Evolutionary conservation across 2,329 filamentous ascomycete genomes (phyloP), one percentile per base, ranked within the genome.

Genomic region (Colletotrichum camelliae): DNA sequence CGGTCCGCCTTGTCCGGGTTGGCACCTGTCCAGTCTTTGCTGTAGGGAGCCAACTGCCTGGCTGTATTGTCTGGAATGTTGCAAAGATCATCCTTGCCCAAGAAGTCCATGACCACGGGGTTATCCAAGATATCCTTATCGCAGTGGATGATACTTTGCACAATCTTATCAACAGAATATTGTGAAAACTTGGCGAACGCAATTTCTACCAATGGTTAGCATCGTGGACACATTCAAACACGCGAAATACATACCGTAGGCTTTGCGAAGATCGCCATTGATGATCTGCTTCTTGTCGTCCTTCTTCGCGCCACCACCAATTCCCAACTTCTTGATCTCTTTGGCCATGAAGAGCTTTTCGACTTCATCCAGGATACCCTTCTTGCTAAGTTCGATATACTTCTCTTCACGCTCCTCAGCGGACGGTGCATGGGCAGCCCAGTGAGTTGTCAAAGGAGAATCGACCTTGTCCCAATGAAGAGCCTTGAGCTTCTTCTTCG

Each of bases 401-500:
- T 98, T 98, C 86, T 98, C 95, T 86, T 99, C 97, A 82, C 96
- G 95, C 77, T 94, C 94, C 83, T 97, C 93, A 6, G 93, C 91
- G n/a, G 95, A 97, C 7, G 95, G 94, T 35, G 94, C 92, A 84
- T 98, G 95, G 9, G 92, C 90, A 39, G 96, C 96, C 96, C 96
- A 98, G 80, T 98, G 95, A 70, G 96, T 98, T 67, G 95, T 94
- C 83, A 97, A 93, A 27, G 96, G 95, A 69, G 94, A 91, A 85
- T 99, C 97, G 70, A 99, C 95, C 88, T 98, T 98, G 86, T 99
- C 97, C 96, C 97, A 98, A 87, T 99, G 97, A 79, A 99, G 90
- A 75, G 96, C 96, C 92, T 99, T 99, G 85, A 99, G 95, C 89
- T 98, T 99, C 92, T 98, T 98, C 91, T 98, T 98, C 27, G 97